A percentile compares a stretch with the other conserved stretches of the same genome.
Conservation (phyloP, 2,329 filamentous ascomycete species). For the Trichophyton benhamiae region DNA sequence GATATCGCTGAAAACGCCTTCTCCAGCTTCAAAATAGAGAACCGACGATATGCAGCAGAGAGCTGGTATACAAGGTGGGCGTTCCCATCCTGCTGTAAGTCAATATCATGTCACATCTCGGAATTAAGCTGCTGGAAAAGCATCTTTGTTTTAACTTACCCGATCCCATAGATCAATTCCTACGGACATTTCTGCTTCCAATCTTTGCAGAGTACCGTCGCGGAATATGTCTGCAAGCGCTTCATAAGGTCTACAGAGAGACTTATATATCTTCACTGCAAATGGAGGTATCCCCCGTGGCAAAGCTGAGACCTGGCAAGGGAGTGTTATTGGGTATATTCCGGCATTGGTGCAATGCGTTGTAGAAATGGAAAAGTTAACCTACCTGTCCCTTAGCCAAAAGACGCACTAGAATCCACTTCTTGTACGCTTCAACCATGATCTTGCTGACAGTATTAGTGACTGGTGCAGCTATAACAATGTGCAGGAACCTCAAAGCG, state of each 20-base stretch:
- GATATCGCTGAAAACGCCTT: conserved; percentile 57
- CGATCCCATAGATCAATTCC: conserved; percentile 50
- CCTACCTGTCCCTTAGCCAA: conserved; percentile 52
- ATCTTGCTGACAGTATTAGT: conserved; percentile 56
- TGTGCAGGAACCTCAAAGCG: conserved; percentile 50
- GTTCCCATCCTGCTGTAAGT: conserved; percentile 52
- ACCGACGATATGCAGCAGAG: conserved; percentile 57
- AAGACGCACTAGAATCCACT: conserved; percentile 69
- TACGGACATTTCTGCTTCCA: conserved; percentile 52
- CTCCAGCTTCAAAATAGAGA: conserved; percentile 61
- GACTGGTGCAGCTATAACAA: conserved; percentile 55
- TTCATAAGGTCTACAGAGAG: conserved; percentile 57
- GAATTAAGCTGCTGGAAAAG: not conserved
- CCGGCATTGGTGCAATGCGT: not conserved
- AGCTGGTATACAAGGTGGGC: conserved; percentile 57
- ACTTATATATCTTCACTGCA: conserved; percentile 46
- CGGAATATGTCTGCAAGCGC: conserved; percentile 58
- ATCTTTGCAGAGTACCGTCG: conserved; percentile 42
- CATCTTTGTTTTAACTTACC: conserved; percentile 25
- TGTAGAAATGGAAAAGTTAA: not conserved
- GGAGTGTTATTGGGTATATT: conserved; percentile 16
- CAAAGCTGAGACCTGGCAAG: conserved; percentile 32
- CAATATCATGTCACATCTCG: conserved; percentile 5
- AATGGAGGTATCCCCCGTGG: conserved; percentile 37
- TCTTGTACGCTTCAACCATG: conserved; percentile 84